Evolutionary conservation across 2,329 filamentous ascomycete species (phyloP), one percentile per base, ranked within the genome.

Genomic region (Bipolaris sorokiniana): DNA sequence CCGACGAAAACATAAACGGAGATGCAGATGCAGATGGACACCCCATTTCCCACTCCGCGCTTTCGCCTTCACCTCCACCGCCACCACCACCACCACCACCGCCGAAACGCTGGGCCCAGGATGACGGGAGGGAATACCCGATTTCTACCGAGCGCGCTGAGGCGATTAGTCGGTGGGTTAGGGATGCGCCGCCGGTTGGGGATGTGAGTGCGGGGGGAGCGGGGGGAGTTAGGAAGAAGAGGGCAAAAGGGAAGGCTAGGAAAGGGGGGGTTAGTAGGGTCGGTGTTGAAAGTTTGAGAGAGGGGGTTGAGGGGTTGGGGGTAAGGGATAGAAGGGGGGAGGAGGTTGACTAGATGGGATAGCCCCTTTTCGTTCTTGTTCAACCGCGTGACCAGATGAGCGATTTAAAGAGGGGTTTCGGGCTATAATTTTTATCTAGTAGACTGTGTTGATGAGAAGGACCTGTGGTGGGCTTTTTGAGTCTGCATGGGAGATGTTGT

Each of bases 141-240:
- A 86, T 91, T 61, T 81, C 84, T 16, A 90, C 89, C 1, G 88
- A 90, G 61, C 83, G 90, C 20, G 90, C 90, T 0, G 82, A 86
- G 46, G 84, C 85, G 16, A 86, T 94, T 56, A 84, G 87, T 0
- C 78, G 84, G 40, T 95, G 91, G 90, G 84, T 94, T 15, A 66
- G 77, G 26, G 81, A 82, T 59, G 78, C 79, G 31, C 80, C 80
- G n/a, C 55, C 76, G 10, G 57, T 70, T 0, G 71, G 77, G 46
- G 77, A 1, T 70, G 77, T 44, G 77, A 77, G 31, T 65, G 68
- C 54, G 2, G 72, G 66, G 40, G 71, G 70, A 55, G 77, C 66
- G 1, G 56, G 55, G 1, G 72, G 66, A 41, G 72, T 71, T 58
- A 78, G 72, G 68, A 78, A 75, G 61, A 70, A 66, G 60, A 67